Evolutionary conservation across 139 green algal genomes (phyloP).

Genomic region (Volvox africanus): DNA sequence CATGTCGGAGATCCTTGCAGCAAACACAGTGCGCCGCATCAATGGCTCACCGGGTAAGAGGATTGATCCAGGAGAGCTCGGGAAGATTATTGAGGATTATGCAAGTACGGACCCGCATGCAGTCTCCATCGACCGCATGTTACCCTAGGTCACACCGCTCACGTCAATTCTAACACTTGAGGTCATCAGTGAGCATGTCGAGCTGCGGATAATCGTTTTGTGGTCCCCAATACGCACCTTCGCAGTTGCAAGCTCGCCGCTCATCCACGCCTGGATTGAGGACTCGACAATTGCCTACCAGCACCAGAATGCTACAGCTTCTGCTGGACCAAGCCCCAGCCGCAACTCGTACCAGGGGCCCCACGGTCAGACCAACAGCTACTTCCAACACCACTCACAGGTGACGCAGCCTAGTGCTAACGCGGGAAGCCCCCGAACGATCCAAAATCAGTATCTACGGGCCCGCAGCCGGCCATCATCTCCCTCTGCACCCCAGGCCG

Average conservation of each 20-base stretch:
- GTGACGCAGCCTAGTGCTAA: background rate
- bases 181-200: too few relatives aligned
- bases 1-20: slow-evolving; percentile 58
- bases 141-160: too few relatives aligned
- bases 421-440: background rate
- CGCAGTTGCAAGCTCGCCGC: slow-evolving; percentile 43
- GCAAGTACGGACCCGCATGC: too few relatives aligned
- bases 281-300: slow-evolving; percentile 49
- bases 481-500: background rate
- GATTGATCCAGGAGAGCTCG: background rate
- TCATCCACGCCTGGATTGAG: slow-evolving; percentile 70
- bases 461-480: slow-evolving; percentile 1
- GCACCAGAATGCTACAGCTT: background rate
- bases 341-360: background rate
- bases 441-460: background rate
- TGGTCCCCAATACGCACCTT: background rate
- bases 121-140: too few relatives aligned
- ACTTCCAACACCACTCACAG: background rate
- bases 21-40: slow-evolving; percentile 51
- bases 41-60: slow-evolving; percentile 42
- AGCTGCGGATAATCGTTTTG: too few relatives aligned
- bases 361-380: background rate
- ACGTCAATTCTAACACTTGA: too few relatives aligned
- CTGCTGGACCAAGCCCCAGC: background rate
- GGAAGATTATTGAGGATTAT: too few relatives aligned